Conservation (phyloP, 164 flowering plant species). For the Brasenia schreberi region DNA sequence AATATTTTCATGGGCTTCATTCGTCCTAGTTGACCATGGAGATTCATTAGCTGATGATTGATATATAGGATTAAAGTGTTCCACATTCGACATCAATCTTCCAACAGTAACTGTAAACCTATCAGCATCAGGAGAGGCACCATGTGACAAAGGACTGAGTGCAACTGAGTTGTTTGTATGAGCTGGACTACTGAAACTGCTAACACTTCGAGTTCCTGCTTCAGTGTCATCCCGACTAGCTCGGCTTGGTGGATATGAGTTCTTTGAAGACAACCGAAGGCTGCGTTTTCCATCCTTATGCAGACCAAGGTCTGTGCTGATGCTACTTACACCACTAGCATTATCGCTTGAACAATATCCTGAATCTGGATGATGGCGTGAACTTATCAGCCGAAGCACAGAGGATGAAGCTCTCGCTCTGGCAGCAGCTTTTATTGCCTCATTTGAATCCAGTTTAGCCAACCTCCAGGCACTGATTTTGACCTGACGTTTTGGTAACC, state of each 20-base stretch:
- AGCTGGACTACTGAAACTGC: constrained; percentile 65
- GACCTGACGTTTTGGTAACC: constrained; percentile 46
- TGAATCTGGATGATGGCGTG: constrained; percentile 38
- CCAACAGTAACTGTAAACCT: not conserved
- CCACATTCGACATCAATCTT: constrained; percentile 21
- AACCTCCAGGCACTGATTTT: constrained; percentile 94
- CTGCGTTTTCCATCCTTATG: constrained; percentile 25
- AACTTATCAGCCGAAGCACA: constrained; percentile 62
- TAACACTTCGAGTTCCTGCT: constrained; percentile 34
- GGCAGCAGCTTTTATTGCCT: constrained; percentile 82
- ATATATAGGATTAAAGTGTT: constrained; percentile 63
- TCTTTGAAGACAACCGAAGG: constrained; percentile 22
- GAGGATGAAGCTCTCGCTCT: constrained; percentile 94
- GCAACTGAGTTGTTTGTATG: constrained; percentile 15
- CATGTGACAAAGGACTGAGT: constrained; percentile 14
- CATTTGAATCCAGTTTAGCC: constrained; percentile 72
- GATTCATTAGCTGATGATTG: constrained; percentile 46
- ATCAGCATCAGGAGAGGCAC: not conserved
- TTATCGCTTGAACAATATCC: constrained; percentile 52
- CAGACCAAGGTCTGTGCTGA: constrained; percentile 32
- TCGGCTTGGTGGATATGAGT: constrained; percentile 74
- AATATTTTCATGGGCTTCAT: constrained; percentile 11
- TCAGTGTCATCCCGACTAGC: constrained; percentile 69
- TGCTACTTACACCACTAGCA: constrained; percentile 52
- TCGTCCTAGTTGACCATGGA: constrained; percentile 34